These are phyloP conservation scores for Brassica rapa DNA, from an alignment of 345 rosid species.

Conservation along the genomic window DNA sequence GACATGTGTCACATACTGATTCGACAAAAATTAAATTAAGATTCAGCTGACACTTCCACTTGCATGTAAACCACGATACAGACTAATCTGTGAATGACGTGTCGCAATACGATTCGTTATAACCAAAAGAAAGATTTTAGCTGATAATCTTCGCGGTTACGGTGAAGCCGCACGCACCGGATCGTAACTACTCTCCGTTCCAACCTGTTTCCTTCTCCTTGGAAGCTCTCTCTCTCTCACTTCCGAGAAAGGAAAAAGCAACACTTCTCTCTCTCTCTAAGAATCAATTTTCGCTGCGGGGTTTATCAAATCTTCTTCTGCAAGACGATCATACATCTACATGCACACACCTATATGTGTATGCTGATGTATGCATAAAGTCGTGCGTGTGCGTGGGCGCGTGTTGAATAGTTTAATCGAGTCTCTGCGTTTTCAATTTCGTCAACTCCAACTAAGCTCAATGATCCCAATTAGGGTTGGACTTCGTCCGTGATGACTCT, in stretches of 20 bases:
- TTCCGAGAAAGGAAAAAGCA: slow-evolving; percentile 33
- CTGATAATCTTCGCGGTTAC: slow-evolving; percentile 18
- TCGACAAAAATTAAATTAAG: background rate
- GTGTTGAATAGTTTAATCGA: slow-evolving; percentile 3
- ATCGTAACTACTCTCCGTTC: slow-evolving; percentile 34
- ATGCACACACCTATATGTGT: slow-evolving; percentile 21
- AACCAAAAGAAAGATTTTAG: background rate
- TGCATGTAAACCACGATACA: slow-evolving; percentile 31
- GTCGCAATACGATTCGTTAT: background rate
- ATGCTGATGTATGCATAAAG: slow-evolving; percentile 23
- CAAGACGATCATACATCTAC: slow-evolving; percentile 28
- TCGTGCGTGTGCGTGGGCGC: background rate
- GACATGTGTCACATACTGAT: slow-evolving; percentile 6
- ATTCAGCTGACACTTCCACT: slow-evolving; percentile 22
- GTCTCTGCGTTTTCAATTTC: slow-evolving; percentile 24
- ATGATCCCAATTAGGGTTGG: slow-evolving; percentile 39
- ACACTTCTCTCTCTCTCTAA: slow-evolving; percentile 27
- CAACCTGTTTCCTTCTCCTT: slow-evolving; percentile 42
- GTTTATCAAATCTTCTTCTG: slow-evolving; percentile 37
- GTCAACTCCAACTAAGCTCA: slow-evolving; percentile 29
- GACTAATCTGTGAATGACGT: slow-evolving; percentile 17
- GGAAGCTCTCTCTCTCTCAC: slow-evolving; percentile 36
- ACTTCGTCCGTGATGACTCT: slow-evolving; percentile 58
- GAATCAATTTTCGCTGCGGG: slow-evolving; percentile 42
- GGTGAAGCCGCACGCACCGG: slow-evolving; percentile 30